These are phyloP conservation scores for Debaryomyces castellii DNA, from an alignment of 805 yeast genomes.

Conservation along the genomic window DNA sequence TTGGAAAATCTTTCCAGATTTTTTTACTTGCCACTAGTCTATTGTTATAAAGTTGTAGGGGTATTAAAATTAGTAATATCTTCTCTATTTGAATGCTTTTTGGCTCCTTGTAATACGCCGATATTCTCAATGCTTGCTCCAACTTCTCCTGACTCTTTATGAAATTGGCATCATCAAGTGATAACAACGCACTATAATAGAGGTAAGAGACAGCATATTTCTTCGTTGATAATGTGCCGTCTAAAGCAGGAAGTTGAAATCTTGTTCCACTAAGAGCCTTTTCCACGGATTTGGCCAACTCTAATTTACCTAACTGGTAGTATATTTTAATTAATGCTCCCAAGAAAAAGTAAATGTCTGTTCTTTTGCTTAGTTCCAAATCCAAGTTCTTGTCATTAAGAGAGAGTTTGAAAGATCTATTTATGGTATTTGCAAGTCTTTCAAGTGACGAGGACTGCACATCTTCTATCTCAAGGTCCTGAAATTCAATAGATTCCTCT, in stretches of 20 bases:
- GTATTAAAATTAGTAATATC: conserved; percentile 62
- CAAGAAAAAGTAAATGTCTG: conserved; percentile 68
- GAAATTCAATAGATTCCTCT: conserved; percentile 15
- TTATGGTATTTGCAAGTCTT: conserved; percentile 61
- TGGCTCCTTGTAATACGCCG: conserved; percentile 21
- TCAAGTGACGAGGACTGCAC: conserved; percentile 36
- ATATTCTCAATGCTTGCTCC: conserved; percentile 45
- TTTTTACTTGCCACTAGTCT: conserved; percentile 45
- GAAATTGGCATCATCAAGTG: conserved; percentile 65
- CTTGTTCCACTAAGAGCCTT: conserved; percentile 61
- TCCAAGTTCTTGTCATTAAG: conserved; percentile 74
- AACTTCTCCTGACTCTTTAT: conserved; percentile 51
- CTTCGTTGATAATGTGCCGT: conserved; percentile 32
- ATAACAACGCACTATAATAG: conserved; percentile 68
- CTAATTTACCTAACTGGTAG: conserved; percentile 62
- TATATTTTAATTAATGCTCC: conserved; percentile 69
- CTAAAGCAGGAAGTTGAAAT: conserved; percentile 50
- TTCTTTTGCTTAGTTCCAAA: conserved; percentile 47
- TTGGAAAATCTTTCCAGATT: conserved; percentile 43
- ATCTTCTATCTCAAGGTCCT: conserved; percentile 21
- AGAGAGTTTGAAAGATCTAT: conserved; percentile 72
- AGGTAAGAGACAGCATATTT: conserved; percentile 58
- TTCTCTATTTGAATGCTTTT: conserved; percentile 36
- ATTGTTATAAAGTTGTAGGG: conserved; percentile 54
- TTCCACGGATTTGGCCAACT: conserved; percentile 72